Percentiles rank a stretch among this genome's conserved stretches.
Evolutionary conservation across 2,329 filamentous ascomycete species (phyloP).

Genomic region (Graphium sp.): DNA sequence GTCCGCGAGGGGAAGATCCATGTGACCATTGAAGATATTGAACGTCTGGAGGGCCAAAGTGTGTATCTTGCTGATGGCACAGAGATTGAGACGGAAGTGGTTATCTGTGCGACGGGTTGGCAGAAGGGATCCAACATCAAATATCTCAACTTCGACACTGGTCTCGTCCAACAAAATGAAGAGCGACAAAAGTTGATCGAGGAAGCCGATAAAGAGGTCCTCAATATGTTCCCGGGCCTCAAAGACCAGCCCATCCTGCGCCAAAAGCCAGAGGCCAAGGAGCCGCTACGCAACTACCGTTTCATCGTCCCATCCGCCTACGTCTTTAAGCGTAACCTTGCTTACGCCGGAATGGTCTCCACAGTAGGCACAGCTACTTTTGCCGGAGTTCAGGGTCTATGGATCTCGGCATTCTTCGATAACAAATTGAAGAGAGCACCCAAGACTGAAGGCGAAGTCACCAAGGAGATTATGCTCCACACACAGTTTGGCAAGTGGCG

Average conservation of each 20-base stretch:
- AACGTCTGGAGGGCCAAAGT: constrained; percentile 16
- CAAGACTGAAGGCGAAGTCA: no score
- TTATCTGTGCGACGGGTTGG: constrained; percentile 38
- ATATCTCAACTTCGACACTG: constrained; percentile 14
- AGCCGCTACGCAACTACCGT: constrained; percentile 11
- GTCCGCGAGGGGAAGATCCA: constrained; percentile 27
- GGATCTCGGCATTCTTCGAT: constrained; percentile 41
- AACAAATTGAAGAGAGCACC: no score
- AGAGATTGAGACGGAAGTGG: constrained; percentile 20
- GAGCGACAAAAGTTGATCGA: no score
- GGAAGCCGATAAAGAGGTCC: no score
- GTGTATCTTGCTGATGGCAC: constrained; percentile 24
- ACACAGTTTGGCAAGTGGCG: no score
- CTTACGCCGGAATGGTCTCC: constrained; percentile 15
- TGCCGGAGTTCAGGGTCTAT: constrained; percentile 24
- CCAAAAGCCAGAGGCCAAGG: constrained; percentile 9
- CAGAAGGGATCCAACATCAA: constrained; percentile 23
- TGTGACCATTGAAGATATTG: constrained; percentile 29
- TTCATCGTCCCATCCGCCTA: constrained; percentile 10
- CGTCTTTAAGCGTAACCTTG: constrained; percentile 11
- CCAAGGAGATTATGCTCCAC: no score
- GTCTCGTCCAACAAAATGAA: no score
- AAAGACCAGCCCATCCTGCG: no score
- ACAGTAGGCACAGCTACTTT: constrained; percentile 16
- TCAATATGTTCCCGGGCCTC: no score